Base-by-base conservation (phyloP, 2,329 filamentous ascomycete species). In the Ceratocystis huliohia region DNA sequence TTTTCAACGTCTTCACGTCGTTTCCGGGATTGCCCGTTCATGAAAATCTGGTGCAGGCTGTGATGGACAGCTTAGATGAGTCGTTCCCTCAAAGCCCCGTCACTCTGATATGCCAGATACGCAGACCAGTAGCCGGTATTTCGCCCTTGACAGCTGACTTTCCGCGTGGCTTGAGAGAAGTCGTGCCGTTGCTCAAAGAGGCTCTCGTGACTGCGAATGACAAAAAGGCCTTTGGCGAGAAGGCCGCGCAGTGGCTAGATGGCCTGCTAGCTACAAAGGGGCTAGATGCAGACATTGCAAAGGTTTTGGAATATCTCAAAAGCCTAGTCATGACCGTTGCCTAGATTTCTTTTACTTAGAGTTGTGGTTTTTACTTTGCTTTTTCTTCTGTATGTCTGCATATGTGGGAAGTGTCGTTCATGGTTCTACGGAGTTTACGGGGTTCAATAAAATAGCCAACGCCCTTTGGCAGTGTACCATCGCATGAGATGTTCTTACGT, bases 1-100 rank as follows among this genome's bases (percentile, higher is more conserved):
- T 96, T 76, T 97, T 94, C 75, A 79, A 88, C 72, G 82, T 95
- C 77, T 88, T 96, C 70, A 79, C 84, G 1, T 78, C 80, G 5
- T 96, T 96, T 74, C 78, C 80, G 22, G 77, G 83, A 50, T 78
- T 91, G 37, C 81, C 85, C 0, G 46, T 63, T 13, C 41, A 61
- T 37, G 87, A 77, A 10, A 86, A 78, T 71, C 84, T 96, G 50
- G 77, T 92, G 48, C 81, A 87, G 69, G 89, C 95, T 74, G 86
- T 96, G 61, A 76, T 94, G 53, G 80, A 83, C 61, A 78, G 78
- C 50, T 82, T 96, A 77, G 77, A 80, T 53, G 76, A 83, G 69
- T 74, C 79, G 44, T 84, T 82, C 69, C 83, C 88, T 1, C 78
- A 80, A 57, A 80, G 84, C 69, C 79, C 86, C 5, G 80, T 83